These are phyloP conservation scores for Terfezia claveryi DNA, from an alignment of 495 filamentous ascomycete genomes.

Conservation along the genomic window DNA sequence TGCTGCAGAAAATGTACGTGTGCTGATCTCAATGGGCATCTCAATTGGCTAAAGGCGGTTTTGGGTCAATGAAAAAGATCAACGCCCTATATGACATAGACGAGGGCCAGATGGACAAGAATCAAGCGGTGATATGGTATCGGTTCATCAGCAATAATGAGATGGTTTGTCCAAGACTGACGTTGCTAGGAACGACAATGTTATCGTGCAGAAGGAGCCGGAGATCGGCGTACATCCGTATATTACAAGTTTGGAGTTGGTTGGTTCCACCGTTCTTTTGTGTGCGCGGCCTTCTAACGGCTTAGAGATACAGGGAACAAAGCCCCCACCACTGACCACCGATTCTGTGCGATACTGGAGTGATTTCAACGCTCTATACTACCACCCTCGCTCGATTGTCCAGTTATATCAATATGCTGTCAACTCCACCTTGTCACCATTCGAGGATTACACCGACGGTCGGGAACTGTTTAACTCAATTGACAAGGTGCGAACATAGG, in stretches of 20 bases:
- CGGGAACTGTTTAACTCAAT: slow-evolving; percentile 55
- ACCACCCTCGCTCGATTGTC: slow-evolving; percentile 71
- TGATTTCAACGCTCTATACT: slow-evolving; percentile 77
- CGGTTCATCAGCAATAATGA: background rate
- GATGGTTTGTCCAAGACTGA: slow-evolving; percentile 1
- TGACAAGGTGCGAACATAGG: slow-evolving; percentile 33
- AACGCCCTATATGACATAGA: slow-evolving; percentile 70
- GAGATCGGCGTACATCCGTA: slow-evolving; percentile 50
- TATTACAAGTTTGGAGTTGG: slow-evolving; percentile 51
- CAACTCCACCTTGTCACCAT: slow-evolving; percentile 51
- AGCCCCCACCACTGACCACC: slow-evolving; percentile 39
- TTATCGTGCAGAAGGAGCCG: slow-evolving; percentile 42
- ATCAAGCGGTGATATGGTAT: background rate
- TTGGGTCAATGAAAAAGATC: slow-evolving; percentile 65
- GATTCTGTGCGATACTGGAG: slow-evolving; percentile 79
- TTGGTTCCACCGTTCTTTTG: slow-evolving; percentile 54
- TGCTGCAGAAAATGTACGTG: background rate
- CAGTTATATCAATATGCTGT: slow-evolving; percentile 78
- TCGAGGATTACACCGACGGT: slow-evolving; percentile 59
- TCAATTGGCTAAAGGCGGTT: slow-evolving; percentile 29
- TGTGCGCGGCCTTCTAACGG: slow-evolving; percentile 59
- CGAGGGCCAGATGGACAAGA: slow-evolving; percentile 24
- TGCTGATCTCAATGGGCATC: background rate
- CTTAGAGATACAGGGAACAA: slow-evolving; percentile 50
- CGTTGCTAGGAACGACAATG: slow-evolving; percentile 38